These are phyloP conservation scores for Leucocoprinus birnbaumii DNA, from an alignment of 768 basidiomycete genomes.

Conservation along the genomic window DNA sequence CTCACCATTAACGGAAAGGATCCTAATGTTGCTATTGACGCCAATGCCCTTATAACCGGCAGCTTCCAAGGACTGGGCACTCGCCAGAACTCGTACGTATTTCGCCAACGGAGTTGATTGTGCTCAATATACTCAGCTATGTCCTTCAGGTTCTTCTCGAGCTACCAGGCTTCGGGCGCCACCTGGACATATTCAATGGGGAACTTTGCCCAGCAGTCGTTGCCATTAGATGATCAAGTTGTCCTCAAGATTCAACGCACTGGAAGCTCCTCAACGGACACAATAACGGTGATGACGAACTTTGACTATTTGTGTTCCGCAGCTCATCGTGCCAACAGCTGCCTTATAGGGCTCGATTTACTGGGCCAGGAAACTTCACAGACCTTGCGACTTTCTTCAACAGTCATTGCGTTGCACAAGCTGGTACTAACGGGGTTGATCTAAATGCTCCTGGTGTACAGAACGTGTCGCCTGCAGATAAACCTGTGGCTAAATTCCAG, in stretches of 20 bases:
- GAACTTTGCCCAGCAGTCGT: constrained; percentile 49
- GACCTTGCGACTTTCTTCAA: constrained; percentile 47
- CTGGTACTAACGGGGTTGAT: constrained; percentile 48
- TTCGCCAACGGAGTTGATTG: neutral
- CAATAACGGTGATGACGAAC: constrained; percentile 32
- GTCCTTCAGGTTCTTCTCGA: constrained; percentile 36
- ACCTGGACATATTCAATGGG: constrained; percentile 40
- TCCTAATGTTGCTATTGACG: constrained; percentile 49
- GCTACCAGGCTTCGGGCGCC: constrained; percentile 28
- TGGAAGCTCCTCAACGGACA: constrained; percentile 36
- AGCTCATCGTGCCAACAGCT: constrained; percentile 29
- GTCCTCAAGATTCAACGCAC: constrained; percentile 39
- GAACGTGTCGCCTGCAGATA: constrained; percentile 12
- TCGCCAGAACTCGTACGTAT: constrained; percentile 42
- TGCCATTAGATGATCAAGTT: constrained; percentile 44
- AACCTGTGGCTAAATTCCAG: constrained; percentile 34
- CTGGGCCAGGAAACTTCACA: constrained; percentile 41
- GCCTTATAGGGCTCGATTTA: constrained; percentile 56
- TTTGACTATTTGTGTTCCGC: neutral
- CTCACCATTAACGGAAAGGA: constrained; percentile 47
- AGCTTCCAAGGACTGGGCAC: constrained; percentile 51
- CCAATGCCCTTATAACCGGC: constrained; percentile 48
- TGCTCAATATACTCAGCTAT: neutral
- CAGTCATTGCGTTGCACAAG: constrained; percentile 49
- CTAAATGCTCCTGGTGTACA: constrained; percentile 21